Evolutionary conservation across 2,329 filamentous ascomycete genomes (phyloP), one percentile per base, ranked within the genome.

Genomic region (Pseudogymnoascus sp.): DNA sequence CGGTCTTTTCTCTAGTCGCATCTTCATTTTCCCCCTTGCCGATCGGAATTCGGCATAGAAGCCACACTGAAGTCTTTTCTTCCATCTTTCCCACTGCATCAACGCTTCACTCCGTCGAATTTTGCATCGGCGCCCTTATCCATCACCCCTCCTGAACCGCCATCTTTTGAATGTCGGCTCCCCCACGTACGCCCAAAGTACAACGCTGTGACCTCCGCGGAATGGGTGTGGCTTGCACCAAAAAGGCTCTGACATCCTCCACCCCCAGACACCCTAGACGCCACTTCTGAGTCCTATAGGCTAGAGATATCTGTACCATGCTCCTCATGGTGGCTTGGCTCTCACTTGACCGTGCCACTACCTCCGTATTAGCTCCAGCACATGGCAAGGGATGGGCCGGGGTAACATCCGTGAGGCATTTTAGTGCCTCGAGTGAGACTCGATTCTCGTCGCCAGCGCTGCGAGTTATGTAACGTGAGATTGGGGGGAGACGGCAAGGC

Each of bases 231-330:
- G 22, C 43, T 50, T 50, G 14, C 43, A 15, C 43, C 25, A 50
- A 50, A 50, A 50, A 50, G 25, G 25, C 43, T 50, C 43, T 50
- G 25, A 50, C 43, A 50, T 50, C 43, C 43, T 50, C 43, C 43
- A 50, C 22, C 25, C 43, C 22, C 14, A 50, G 22, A 50, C 41
- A 50, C 15, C 43, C 43, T 50, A 8, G 43, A 50, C 14, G 25
- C 43, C 25, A 30, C 25, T 30, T 14, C 22, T 15, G 8, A 6
- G 43, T 30, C 43, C 7, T 50, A 50, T 50, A 30, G 43, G 43
- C 43, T 50, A 4, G 43, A 30, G 4, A n/a, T 50, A 12, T 5
- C 43, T 50, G 14, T 50, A 30, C 43, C 25, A 50, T 50, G 43
- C 14, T 8, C 14, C 22, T 50, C 4, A 7, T 30, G 25, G 43